Evolutionary conservation across 371 early-diverging fungal genomes (phyloP), one percentile per base, ranked within the genome.

Genomic region (Rhizomucor pusillus): DNA sequence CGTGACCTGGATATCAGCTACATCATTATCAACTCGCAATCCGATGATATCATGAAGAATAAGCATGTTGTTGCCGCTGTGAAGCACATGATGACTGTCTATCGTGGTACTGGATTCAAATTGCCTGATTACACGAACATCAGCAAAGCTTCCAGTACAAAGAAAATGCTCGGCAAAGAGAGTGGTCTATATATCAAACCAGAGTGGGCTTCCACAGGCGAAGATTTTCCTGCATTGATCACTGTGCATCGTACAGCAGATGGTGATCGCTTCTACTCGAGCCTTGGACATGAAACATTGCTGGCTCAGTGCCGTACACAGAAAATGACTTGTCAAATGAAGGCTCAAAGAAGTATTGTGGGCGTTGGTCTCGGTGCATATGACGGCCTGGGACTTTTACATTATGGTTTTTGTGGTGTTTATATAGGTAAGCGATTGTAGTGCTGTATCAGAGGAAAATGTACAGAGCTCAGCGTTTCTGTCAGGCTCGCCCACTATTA

Each of bases 251-350:
- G 66, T 39, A 60, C 73, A 1, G 54, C 84, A 0, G 87, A 87
- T 58, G 81, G 81, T 55, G 59, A 70, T 24, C 80, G 82, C 14
- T 76, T 71, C 23, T 84, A 81, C 54, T 78, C 86, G 24, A 64
- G 74, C 33, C 65, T 88, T 36, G 75, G 82, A 10, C 92, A 93
- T 68, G 60, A 73, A 3, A 78, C 84, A 1, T 63, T 93, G 24
- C 56, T 94, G 60, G 75, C 87, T 19, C 89, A 89, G 51, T 89
- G 92, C 65, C 73, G 88, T 41, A 77, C 90, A 10, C 91, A 92
- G 58, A 90, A 88, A 57, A 82, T 81, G 47, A 90, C 90, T n/a
- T 86, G 86, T 61, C 83, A 86, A 53, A 80, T 94, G 77, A 76
- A 74, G 50, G 65, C 76, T 1, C 74, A 76, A 33, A 67, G 80